Base-by-base conservation (phyloP, 2,329 filamentous ascomycete species). In the Fusarium anguioides region DNA sequence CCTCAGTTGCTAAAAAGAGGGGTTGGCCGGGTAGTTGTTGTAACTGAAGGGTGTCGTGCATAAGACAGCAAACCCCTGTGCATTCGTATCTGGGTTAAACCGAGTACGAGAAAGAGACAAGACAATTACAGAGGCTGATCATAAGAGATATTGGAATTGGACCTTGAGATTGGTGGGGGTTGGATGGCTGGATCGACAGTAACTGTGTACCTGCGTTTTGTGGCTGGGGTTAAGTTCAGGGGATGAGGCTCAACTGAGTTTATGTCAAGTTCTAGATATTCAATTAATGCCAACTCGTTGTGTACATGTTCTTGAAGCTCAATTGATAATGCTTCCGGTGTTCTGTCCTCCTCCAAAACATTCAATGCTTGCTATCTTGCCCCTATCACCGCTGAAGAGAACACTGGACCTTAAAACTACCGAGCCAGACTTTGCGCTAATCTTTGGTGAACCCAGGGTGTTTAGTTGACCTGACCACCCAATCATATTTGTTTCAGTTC, bases 161-260 rank as follows among this genome's bases (percentile, higher is more conserved):
- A 45, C 45, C 36, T 54, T 44, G 41, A 57, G 48, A 26, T 60
- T 57, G 60, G 60, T 52, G 64, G 64, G 64, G 64, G 54, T 44
- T 64, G 46, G 63, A 60, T 68, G 64, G 54, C 39, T 64, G 42
- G 64, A 68, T 68, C 55, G 60, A 68, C 62, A 65, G 31, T n/a
- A 40, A 47, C 60, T 53, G 64, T 53, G 64, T 68, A 68, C 64
- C 65, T 68, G 65, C 64, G 64, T 68, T 49, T 66, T 47, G 60
- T 48, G 64, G 60, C 49, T 52, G 55, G 37, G 21, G 40, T 48
- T 39, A 24, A 55, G n/a, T 49, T 31, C 33, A 39, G 23, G 37
- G 24, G 39, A 44, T 24, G 35, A 17, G n/a, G 35, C 27, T 65
- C n/a, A 26, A 60, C 21, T 26, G 20, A 42, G 35, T 12, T 11